Evolutionary conservation across 2,329 filamentous ascomycete species (phyloP), one percentile per base, ranked within the genome.

Genomic region (Claviceps sp.): DNA sequence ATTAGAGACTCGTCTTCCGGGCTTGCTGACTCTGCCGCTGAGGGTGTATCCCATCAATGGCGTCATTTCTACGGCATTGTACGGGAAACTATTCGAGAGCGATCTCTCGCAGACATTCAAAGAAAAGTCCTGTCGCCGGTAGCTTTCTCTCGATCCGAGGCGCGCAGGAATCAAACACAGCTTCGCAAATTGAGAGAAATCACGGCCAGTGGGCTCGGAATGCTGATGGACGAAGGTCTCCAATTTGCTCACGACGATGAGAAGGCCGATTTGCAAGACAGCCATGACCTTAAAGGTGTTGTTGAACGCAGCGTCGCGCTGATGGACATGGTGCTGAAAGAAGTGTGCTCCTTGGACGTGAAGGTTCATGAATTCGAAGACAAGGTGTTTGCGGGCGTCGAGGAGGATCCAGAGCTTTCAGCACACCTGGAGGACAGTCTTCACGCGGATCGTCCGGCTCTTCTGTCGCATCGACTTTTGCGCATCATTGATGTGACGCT

Each of bases 151-250:
- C 79, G 87, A 16, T 76, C 83, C 2, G 85, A 95, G 63, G 87
- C 87, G 9, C 77, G 84, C 47, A 73, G 72, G 55, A 96, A 94
- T 65, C 84, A 86, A 61, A 76, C 77, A 3, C 77, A 77, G 20
- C 73, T 97, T 48, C 84, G 79, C 61, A 81, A 80, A 59, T 73
- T 95, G 57, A 79, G 86, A 47, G 79, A 90, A 62, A 81, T 91
- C 67, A 89, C 88, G 52, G 88, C 91, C 1, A 90, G 87, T 61
- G 87, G 88, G 1, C 74, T 97, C 4, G 93, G 93, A 16, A 80
- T 96, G 4, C 72, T 98, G 26, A 83, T 96, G 59, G 88, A 91
- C 52, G 88, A 95, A 63, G 89, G 87, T 2, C 71, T 96, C 47
- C 82, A 81, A 48, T 82, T 87, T 59, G 77, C 77, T 44, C 71